A percentile compares a stretch with the other conserved stretches of the same genome.
These are phyloP conservation scores for Clitopilus hobsonii DNA, from an alignment of 768 basidiomycete species.

Conservation along the genomic window DNA sequence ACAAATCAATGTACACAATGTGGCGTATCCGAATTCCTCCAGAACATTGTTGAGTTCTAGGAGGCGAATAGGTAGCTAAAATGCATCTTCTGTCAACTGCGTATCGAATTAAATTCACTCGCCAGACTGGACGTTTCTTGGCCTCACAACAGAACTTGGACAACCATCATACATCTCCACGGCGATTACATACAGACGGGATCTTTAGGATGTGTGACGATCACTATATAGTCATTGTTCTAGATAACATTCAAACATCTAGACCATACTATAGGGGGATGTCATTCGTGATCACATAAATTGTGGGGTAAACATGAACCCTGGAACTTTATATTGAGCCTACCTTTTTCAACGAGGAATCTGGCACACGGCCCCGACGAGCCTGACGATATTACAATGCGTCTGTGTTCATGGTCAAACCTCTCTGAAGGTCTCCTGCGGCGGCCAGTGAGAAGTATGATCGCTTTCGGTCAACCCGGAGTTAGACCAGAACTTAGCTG, in stretches of 20 bases:
- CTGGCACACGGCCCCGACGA: background rate
- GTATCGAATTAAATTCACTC: too few species aligned
- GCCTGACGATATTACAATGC: too few species aligned
- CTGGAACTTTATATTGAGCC: background rate
- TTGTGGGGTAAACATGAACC: background rate
- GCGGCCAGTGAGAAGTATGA: background rate
- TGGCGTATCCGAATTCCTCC: slow-evolving; percentile 1
- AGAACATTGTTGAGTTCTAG: too few species aligned
- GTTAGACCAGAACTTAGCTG: too few species aligned
- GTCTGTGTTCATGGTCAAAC: too few species aligned
- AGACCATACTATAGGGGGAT: background rate
- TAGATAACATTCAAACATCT: background rate
- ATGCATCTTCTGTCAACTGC: too few species aligned
- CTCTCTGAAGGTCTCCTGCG: too few species aligned
- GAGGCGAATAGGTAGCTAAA: too few species aligned
- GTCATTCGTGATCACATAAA: background rate
- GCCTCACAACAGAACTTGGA: too few species aligned
- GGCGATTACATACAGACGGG: background rate
- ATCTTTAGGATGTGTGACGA: background rate
- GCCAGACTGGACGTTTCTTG: too few species aligned
- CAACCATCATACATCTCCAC: too few species aligned
- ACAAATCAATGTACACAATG: slow-evolving; percentile 1
- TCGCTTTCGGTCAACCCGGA: background rate
- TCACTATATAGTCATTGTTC: background rate
- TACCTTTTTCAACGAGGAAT: background rate